Conservation (phyloP, 164 flowering plant species). For the Magnolia changhungtana region DNA sequence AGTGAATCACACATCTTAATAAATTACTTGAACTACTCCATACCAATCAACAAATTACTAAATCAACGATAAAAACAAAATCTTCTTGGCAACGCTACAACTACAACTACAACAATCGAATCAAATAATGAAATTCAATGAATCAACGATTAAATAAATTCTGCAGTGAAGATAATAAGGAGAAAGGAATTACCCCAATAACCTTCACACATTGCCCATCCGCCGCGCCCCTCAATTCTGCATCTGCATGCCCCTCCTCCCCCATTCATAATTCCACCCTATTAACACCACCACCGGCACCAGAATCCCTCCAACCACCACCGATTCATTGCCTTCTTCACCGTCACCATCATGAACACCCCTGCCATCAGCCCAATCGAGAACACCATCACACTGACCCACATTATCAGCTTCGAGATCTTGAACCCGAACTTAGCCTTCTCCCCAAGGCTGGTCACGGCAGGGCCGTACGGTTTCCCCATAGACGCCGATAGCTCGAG, state of each 20-base stretch:
- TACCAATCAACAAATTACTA: too few relatives aligned
- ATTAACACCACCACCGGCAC: constrained; percentile 34
- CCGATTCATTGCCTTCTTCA: constrained; percentile 62
- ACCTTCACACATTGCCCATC: constrained; percentile 93
- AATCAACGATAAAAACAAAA: too few relatives aligned
- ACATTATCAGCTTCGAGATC: constrained; percentile 60
- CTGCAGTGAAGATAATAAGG: neutral
- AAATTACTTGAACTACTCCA: too few relatives aligned
- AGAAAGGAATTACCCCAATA: constrained; percentile 70
- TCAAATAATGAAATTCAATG: too few relatives aligned
- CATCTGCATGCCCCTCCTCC: constrained; percentile 64
- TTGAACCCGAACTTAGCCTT: constrained; percentile 52
- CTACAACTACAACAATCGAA: too few relatives aligned
- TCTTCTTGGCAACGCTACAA: too few relatives aligned
- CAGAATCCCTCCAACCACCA: constrained; percentile 49
- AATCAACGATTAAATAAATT: neutral
- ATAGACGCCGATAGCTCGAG: constrained; percentile 24
- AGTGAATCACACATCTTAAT: too few relatives aligned
- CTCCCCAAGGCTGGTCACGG: constrained; percentile 64
- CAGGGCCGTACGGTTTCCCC: constrained; percentile 61
- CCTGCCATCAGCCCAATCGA: constrained; percentile 68
- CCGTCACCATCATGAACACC: constrained; percentile 74
- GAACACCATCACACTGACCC: constrained; percentile 60
- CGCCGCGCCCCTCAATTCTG: constrained; percentile 84
- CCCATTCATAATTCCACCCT: constrained; percentile 64